Evolutionary conservation across 176 grass and related monocot genomes (phyloP).

Genomic region (Elymus sibiricus): DNA sequence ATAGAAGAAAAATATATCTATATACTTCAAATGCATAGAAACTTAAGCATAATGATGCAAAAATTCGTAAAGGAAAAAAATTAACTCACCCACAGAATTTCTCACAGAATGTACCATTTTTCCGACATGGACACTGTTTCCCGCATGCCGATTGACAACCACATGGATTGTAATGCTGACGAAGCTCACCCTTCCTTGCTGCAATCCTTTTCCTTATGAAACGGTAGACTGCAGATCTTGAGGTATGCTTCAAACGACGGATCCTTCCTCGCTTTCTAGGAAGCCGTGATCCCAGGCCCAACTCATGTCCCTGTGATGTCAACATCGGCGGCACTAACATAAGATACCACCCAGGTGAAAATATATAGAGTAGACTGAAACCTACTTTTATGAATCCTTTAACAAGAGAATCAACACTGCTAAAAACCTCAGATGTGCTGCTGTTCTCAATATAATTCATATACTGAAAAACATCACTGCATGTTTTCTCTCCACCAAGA

Average conservation of each 20-base stretch:
- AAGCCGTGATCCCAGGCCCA: conserved; percentile 62
- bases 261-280: conserved; percentile 75
- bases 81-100: conserved; percentile 87
- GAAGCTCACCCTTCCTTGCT: conserved; percentile 80
- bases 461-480: conserved; percentile 77
- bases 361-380: background rate
- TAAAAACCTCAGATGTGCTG: conserved; percentile 51
- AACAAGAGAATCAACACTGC: conserved; percentile 66
- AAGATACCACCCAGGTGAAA: conserved; percentile 10
- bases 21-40: conserved; percentile 16
- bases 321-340: conserved; percentile 26
- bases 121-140: conserved; percentile 83
- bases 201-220: conserved; percentile 93
- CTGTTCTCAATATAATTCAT: conserved; percentile 79
- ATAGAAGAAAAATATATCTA: background rate
- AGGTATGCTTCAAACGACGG: conserved; percentile 74
- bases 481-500: conserved; percentile 91
- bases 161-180: conserved; percentile 91
- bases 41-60: background rate
- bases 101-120: conserved; percentile 91
- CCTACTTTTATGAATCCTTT: conserved; percentile 78
- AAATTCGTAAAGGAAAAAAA: conserved; percentile 8
- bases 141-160: conserved; percentile 92
- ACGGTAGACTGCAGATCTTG: conserved; percentile 91
- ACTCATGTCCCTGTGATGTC: conserved; percentile 54